phyloP scores from a whole-genome alignment of 2,329 filamentous ascomycete genomes.

The Alternaria panax region DNA sequence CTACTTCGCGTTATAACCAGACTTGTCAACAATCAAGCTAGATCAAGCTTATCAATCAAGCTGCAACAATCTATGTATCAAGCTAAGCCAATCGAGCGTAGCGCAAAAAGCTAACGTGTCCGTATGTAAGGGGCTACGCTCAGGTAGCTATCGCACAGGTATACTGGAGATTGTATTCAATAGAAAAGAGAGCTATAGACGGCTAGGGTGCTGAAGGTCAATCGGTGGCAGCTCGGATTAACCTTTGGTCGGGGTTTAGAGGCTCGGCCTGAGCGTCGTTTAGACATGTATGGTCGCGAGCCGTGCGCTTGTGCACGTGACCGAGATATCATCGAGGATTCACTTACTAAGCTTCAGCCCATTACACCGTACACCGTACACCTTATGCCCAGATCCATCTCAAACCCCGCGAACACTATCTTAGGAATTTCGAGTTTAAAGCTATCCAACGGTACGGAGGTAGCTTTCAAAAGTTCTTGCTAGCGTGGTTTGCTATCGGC shows the following conservation, averaged over 20 bases:
- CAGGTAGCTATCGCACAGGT: neutral
- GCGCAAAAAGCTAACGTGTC: too few species aligned
- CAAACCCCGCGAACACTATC: neutral
- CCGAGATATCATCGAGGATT: slow-evolving; percentile 6
- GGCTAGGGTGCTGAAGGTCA: neutral
- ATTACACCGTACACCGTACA: too few species aligned
- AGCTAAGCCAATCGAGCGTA: too few species aligned
- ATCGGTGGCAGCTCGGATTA: neutral
- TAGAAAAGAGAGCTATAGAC: neutral
- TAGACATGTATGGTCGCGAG: neutral
- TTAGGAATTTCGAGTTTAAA: neutral
- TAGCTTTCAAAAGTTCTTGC: too few species aligned
- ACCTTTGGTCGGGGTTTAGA: neutral
- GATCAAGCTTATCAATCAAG: too few species aligned
- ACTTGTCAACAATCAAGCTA: too few species aligned
- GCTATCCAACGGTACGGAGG: neutral
- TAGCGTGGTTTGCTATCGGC: too few species aligned
- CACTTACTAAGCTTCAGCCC: neutral
- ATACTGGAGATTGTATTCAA: neutral
- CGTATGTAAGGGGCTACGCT: neutral
- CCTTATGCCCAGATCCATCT: too few species aligned
- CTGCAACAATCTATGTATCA: too few species aligned
- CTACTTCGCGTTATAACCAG: too few species aligned
- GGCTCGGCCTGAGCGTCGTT: slow-evolving; percentile 1
- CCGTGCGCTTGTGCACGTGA: slow-evolving; percentile 3